These are phyloP conservation scores for Pelagomonas calceolata DNA, from an alignment of 108 stramenopile genomes.

Conservation along the genomic window DNA sequence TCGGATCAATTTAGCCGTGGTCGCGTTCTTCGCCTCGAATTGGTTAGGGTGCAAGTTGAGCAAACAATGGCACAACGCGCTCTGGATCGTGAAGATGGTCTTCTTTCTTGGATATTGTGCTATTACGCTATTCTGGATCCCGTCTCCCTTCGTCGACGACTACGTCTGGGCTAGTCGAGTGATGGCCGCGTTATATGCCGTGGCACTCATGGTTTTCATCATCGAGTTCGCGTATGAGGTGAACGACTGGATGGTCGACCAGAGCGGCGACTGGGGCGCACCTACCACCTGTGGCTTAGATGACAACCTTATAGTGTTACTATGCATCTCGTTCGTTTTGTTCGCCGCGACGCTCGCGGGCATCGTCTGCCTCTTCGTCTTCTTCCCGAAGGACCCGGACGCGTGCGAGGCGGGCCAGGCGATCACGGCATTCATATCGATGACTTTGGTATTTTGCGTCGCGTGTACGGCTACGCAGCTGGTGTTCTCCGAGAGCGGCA, in stretches of 20 bases:
- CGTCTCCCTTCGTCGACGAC: neutral
- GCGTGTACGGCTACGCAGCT: slow-evolving; percentile 50
- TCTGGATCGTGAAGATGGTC: neutral
- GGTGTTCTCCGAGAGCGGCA: slow-evolving; percentile 50
- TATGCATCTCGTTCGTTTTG: slow-evolving; percentile 51
- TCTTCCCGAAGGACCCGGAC: too few species aligned
- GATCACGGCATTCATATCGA: slow-evolving; percentile 65
- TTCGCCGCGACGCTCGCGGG: slow-evolving; percentile 52
- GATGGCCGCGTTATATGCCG: slow-evolving; percentile 56
- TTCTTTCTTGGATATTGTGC: neutral
- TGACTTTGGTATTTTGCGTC: slow-evolving; percentile 58
- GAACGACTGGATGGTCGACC: slow-evolving; percentile 69
- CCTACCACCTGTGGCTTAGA: slow-evolving; percentile 39
- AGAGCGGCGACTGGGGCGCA: slow-evolving; percentile 50
- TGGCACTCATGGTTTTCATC: slow-evolving; percentile 66
- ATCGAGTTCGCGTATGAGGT: slow-evolving; percentile 73
- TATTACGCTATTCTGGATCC: neutral
- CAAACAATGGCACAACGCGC: neutral
- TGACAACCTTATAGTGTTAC: slow-evolving; percentile 50
- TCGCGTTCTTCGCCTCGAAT: neutral
- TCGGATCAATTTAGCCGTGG: neutral
- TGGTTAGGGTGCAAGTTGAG: neutral
- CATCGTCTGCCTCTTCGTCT: slow-evolving; percentile 59
- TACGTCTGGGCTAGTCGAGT: slow-evolving; percentile 58
- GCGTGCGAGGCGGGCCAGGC: slow-evolving; percentile 54